These are phyloP conservation scores for Coemansia reversa DNA, from an alignment of 192 early-diverging fungal genomes.

Conservation along the genomic window DNA sequence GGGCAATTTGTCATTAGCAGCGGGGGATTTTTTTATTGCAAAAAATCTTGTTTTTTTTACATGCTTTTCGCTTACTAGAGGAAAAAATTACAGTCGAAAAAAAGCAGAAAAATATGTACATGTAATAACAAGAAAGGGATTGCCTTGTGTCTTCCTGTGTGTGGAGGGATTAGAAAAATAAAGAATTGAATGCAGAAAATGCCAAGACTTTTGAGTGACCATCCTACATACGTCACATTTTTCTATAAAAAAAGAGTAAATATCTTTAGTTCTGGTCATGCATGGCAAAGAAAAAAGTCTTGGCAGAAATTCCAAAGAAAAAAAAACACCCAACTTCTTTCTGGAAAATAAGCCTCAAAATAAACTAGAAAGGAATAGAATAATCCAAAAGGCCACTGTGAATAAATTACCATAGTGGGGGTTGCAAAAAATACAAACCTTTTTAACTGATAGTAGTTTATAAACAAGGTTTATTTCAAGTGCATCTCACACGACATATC, in stretches of 20 bases:
- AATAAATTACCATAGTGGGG: too few species aligned
- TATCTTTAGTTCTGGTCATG: neutral
- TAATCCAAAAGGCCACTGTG: too few species aligned
- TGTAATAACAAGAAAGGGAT: too few species aligned
- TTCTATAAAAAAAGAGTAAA: neutral
- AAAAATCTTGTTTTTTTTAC: neutral
- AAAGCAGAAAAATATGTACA: too few species aligned
- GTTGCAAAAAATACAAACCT: too few species aligned
- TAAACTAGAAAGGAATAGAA: neutral
- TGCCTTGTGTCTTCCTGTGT: neutral
- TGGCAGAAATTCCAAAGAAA: neutral
- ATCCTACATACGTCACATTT: neutral
- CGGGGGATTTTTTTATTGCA: too few species aligned
- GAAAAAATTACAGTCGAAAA: too few species aligned
- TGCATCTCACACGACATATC: too few species aligned
- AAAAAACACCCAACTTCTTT: neutral
- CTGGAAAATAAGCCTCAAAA: neutral
- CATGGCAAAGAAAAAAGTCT: neutral
- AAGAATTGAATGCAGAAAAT: constrained; percentile 1
- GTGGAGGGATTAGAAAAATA: constrained; percentile 1
- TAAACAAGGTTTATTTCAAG: too few species aligned
- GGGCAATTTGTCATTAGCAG: too few species aligned
- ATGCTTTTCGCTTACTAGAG: too few species aligned
- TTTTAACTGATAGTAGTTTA: too few species aligned
- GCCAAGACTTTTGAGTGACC: neutral